phyloP scores from a whole-genome alignment of 495 filamentous ascomycete genomes.

The Rhizodiscina lignyota region DNA sequence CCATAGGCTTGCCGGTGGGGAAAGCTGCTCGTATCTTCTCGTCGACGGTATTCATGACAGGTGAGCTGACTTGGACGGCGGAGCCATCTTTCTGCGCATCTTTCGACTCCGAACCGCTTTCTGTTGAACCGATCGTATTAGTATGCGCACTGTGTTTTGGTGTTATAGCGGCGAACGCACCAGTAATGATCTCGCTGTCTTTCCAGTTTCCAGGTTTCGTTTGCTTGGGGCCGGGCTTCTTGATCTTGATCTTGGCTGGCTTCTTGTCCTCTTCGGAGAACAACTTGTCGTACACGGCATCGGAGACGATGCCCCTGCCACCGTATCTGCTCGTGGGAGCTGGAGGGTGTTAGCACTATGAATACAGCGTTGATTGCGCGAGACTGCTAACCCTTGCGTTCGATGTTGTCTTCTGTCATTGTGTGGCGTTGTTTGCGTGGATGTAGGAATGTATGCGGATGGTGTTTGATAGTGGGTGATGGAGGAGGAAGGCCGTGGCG shows the following conservation, averaged over 20 bases:
- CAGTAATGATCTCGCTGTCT: constrained; percentile 13
- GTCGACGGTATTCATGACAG: constrained; percentile 58
- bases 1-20: constrained; percentile 48
- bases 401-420: no score
- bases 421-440: no score
- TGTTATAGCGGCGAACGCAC: background rate
- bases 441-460: no score
- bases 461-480: no score
- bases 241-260: constrained; percentile 10
- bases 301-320: constrained; percentile 2
- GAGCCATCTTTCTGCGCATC: no score
- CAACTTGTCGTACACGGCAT: constrained; percentile 2
- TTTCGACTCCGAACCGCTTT: no score
- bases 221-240: constrained; percentile 11
- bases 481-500: no score
- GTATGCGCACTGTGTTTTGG: no score
- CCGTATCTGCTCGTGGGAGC: background rate
- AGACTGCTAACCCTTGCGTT: no score
- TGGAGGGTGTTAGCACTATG: no score
- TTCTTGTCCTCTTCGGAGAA: constrained; percentile 11
- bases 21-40: constrained; percentile 53
- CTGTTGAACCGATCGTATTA: no score
- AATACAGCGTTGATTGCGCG: no score
- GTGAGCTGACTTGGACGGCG: constrained; percentile 22
- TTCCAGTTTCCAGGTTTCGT: constrained; percentile 16